Evolutionary conservation across 1,284 basidiomycete genomes (phyloP).

Genomic region (Melampsora americana): DNA sequence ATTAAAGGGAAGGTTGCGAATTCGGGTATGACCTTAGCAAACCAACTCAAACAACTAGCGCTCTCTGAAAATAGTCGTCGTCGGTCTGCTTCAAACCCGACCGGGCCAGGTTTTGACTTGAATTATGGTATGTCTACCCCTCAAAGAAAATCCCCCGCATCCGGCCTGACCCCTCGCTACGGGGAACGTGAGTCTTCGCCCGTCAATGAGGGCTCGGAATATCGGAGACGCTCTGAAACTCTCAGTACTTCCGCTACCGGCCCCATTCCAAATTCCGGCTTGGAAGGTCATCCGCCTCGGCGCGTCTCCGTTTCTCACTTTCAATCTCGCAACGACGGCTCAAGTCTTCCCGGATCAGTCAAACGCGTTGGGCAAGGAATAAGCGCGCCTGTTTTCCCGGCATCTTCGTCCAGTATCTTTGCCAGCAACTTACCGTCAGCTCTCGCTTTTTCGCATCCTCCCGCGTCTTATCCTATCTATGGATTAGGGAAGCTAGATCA

Average conservation of each 20-base stretch:
- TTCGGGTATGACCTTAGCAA: constrained; percentile 12
- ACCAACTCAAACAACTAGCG: constrained; percentile 1
- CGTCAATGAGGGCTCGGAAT: constrained; percentile 4
- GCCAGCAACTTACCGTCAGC: constrained; percentile 13
- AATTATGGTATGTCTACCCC: not conserved
- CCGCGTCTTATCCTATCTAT: not conserved
- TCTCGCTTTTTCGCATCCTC: constrained; percentile 24
- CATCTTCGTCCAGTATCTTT: not conserved
- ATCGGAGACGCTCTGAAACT: constrained; percentile 32
- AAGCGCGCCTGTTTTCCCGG: not conserved
- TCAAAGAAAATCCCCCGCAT: constrained; percentile 1
- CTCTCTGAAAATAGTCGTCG: constrained; percentile 15
- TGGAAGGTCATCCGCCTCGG: not conserved
- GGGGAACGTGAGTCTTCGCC: not conserved
- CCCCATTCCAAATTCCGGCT: not conserved
- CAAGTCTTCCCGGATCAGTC: not conserved
- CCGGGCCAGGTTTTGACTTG: constrained; percentile 18
- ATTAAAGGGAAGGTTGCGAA: not conserved
- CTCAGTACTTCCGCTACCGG: not conserved
- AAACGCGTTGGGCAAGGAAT: not conserved
- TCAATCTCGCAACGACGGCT: not conserved
- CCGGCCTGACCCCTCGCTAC: not conserved
- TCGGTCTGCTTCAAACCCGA: constrained; percentile 32
- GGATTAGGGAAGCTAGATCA: not conserved
- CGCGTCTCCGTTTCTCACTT: not conserved